Evolutionary conservation across 768 basidiomycete species (phyloP), one percentile per base, ranked within the genome.

Genomic region (Phaeolepiota aurea): DNA sequence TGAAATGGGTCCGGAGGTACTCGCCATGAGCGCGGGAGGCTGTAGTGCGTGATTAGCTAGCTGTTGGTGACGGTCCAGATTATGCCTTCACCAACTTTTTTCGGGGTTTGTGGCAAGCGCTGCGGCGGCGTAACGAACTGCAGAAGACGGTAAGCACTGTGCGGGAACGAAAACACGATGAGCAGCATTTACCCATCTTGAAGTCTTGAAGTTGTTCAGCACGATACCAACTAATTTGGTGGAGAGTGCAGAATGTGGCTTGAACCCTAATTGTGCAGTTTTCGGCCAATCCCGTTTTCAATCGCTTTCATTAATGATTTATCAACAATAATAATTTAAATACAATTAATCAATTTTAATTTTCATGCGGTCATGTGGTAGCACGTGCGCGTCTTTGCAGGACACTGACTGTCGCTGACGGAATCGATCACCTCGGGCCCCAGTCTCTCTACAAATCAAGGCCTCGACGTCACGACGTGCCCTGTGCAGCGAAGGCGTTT

Each of bases 1-100:
- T 99, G 82, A 96, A 99, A 74, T 97, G 94, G 36, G 96, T 98
- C 55, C 93, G 88, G 59, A 96, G 80, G 77, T 97, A 92, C 72
- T 94, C 91, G 55, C 92, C 92, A 57, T 87, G 86, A 44, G 93
- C 86, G 58, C 79, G 85, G 57, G 93, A 82, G 63, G 87, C 90
- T 94, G 62, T 28, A 61, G 37, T 48, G 25, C 36, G 49, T 61
- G 48, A 59, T 48, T 47, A 13, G 15, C 28, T 14, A 9, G 21
- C 42, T 36, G 25, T 32, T 14, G 19, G 33, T 10, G 1, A 28
- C 16, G 30, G 18, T 19, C 21, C 35, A 18, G n/a, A 4, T 28
- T 21, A 34, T n/a, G 28, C 20, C 32, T 35, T 21, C 20, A 74
- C 83, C 45, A 50, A 93, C 89, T 87, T 76, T 89, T 93, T 80